These are phyloP conservation scores for Apocynum venetum DNA, from an alignment of 257 asterid genomes.

Conservation along the genomic window DNA sequence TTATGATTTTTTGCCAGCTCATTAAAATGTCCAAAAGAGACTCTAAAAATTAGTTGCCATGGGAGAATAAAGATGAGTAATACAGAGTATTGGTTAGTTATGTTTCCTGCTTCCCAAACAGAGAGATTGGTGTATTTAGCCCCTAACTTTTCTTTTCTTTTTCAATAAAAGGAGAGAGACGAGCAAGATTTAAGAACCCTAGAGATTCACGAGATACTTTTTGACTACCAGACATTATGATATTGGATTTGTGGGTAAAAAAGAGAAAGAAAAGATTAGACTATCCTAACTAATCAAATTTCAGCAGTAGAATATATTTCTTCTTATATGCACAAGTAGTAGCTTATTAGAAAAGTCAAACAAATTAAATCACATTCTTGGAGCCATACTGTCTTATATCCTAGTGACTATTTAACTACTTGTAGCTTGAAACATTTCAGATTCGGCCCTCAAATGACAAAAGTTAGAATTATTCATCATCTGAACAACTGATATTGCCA, in stretches of 20 bases:
- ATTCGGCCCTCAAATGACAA: not conserved
- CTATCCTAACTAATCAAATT: not conserved
- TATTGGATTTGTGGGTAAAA: too few species aligned
- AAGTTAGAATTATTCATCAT: not conserved
- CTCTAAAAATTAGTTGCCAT: not conserved
- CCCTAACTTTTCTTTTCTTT: not conserved
- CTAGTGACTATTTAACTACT: not conserved
- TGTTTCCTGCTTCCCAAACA: not conserved
- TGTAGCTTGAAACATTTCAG: not conserved
- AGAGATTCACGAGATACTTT: not conserved
- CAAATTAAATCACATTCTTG: not conserved
- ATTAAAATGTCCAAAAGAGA: not conserved
- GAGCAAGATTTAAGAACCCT: not conserved
- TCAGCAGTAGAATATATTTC: not conserved
- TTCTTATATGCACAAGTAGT: not conserved
- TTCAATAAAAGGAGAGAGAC: not conserved
- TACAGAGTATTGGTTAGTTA: not conserved
- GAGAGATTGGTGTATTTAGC: too few species aligned
- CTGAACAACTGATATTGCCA: not conserved
- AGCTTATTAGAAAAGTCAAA: not conserved
- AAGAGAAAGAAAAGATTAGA: not conserved
- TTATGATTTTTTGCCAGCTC: not conserved
- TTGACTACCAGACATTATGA: not conserved
- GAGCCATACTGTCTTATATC: not conserved
- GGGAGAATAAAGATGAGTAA: not conserved